phyloP scores from a whole-genome alignment of 2,329 filamentous ascomycete species.

The Xylariales sp. region DNA sequence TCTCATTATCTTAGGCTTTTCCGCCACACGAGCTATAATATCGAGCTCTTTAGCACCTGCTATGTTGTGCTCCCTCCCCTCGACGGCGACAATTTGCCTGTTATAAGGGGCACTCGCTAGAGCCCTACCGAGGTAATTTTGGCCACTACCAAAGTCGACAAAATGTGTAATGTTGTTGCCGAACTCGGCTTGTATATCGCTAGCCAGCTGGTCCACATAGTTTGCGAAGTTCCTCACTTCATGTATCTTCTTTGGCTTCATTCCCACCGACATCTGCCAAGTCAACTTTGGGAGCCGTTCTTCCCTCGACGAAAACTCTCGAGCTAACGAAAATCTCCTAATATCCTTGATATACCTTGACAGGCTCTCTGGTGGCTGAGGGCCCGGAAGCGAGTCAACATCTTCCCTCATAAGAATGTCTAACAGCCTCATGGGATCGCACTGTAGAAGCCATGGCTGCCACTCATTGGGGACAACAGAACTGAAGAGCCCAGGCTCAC shows the following conservation, averaged over 20 bases:
- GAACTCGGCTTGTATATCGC: constrained; percentile 68
- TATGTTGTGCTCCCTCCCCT: constrained; percentile 88
- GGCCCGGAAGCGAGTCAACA: constrained; percentile 57
- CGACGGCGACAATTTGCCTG: constrained; percentile 88
- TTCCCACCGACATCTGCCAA: constrained; percentile 81
- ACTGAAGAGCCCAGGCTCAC: constrained; percentile 83
- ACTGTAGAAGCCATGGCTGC: constrained; percentile 79
- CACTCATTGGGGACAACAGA: constrained; percentile 81
- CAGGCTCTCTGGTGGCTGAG: constrained; percentile 65
- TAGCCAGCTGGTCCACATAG: constrained; percentile 75
- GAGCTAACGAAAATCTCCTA: constrained; percentile 73
- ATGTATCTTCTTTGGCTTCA: constrained; percentile 96
- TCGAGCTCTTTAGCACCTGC: constrained; percentile 86
- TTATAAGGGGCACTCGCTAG: constrained; percentile 89
- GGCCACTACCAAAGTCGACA: constrained; percentile 94
- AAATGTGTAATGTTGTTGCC: constrained; percentile 79
- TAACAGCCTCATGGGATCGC: constrained; percentile 79
- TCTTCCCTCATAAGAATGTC: constrained; percentile 86
- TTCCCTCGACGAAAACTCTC: constrained; percentile 65
- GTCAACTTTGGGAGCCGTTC: constrained; percentile 69
- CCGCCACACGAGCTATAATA: constrained; percentile 79
- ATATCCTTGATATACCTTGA: constrained; percentile 79
- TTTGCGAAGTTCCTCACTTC: constrained; percentile 92
- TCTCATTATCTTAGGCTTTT: constrained; percentile 77
- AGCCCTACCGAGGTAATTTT: constrained; percentile 93